Base-by-base conservation (phyloP, 345 rosid species). In the Salix exigua region DNA sequence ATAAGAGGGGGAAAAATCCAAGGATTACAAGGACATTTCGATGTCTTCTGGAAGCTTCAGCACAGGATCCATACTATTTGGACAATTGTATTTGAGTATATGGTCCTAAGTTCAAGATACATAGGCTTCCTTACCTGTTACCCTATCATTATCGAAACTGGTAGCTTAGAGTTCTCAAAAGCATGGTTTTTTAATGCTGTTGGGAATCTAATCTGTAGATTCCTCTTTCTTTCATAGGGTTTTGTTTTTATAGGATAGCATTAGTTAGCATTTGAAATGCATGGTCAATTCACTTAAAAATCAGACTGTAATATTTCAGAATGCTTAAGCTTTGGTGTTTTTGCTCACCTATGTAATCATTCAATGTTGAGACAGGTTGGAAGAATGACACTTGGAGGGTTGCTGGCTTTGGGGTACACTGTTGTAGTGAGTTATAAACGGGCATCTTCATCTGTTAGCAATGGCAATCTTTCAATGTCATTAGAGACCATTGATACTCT, bases 351-450 rank as follows among this genome's bases (percentile, higher is more conserved):
- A 9, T 73, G 72, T 40, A 68, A 48, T 77, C 61, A 50, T 78
- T 21, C 68, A 62, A 66, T 81, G 69, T 76, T 76, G 83, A 25
- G 81, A 77, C 89, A 96, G 99, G 99, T 96, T 77, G 99, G 99
- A 68, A 80, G 88, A 82, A 92, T 91, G 98, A 96, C 99, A 33
- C 97, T 96, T 53, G 99, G 99, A 53, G 99, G 99, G 42, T 84
- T 96, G 83, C 88, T 96, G 83, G 96, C 84, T 77, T 76, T 91
- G 82, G 98, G 98, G 48, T 96, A 96, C 83, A 81, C 70, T 82
- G 97, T 96, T 88, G 99, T 96, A 16, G 99, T 92, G 77, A 94
- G 98, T 86, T 96, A 94, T 78, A 96, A 96, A 86, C 89, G 98
- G 73, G 92, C 94, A 71, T 94, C 99, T 67, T 88, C 91, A 70